Evolutionary conservation across 2,329 filamentous ascomycete genomes (phyloP), one percentile per base, ranked within the genome.

Genomic region (Neurospora crassa): DNA sequence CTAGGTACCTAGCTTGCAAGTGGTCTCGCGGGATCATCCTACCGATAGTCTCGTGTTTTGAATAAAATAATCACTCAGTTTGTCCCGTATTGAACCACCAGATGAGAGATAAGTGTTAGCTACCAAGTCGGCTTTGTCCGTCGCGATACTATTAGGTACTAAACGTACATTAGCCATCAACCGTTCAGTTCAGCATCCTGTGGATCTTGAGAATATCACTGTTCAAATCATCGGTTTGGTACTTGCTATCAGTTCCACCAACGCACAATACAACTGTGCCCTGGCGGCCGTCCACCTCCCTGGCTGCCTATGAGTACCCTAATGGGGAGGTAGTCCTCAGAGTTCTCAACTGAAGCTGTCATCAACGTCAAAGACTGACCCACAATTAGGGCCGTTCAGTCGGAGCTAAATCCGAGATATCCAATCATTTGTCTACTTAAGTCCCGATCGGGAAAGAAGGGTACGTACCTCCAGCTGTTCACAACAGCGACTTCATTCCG

Each of bases 161-260:
- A 12, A 11, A 78, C 82, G 71, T 77, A 84, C 83, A 89, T 73
- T 92, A 89, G 71, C 89, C 85, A 29, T 83, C 82, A 0, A 88
- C 86, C 8, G 86, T 87, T 6, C 89, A 85, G 74, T 92, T 89
- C 1, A 92, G 81, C 84, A 91, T 90, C 45, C 89, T 85, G 74
- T 90, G 92, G 11, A 92, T 90, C 77, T 91, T 92, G 72, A 92
- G 80, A 75, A 92, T 89, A 70, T 89, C 89, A 77, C 86, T 89
- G 74, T 90, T 87, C 59, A 85, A 88, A 14, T 89, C 87, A 69
- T 89, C 86, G 11, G 88, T 88, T 63, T 86, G 84, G 72, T 90
- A 90, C 73, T 89, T 89, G 75, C 90, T 90, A 0, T 88, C 88
- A 0, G 88, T 90, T 5, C 88, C 88, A 69, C 90, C 88, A 70